Percentiles rank a stretch among this genome's conserved stretches.
These are phyloP conservation scores for Arthrobotrys sinensis DNA, from an alignment of 2,329 filamentous ascomycete genomes.

Conservation along the genomic window DNA sequence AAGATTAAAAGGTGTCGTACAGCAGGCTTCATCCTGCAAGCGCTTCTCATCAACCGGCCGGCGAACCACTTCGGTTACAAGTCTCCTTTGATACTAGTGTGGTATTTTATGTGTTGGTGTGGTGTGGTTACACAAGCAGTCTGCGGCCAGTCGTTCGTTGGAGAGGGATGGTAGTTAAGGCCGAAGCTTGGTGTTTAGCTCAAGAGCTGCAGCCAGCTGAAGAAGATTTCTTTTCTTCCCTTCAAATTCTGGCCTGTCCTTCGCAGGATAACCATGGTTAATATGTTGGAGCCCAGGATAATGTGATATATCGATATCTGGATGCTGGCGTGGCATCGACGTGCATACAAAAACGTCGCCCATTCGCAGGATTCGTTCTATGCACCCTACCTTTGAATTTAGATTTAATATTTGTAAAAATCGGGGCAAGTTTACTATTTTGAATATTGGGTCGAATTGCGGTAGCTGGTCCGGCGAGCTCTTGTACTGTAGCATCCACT, in stretches of 20 bases:
- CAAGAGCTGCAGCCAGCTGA: neutral
- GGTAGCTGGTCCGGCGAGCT: no score
- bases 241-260: no score
- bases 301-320: neutral
- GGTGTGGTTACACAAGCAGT: slow-evolving; percentile 40
- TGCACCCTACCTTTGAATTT: no score
- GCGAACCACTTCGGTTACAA: neutral
- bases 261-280: no score
- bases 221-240: no score
- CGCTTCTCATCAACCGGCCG: neutral
- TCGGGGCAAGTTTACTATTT: no score
- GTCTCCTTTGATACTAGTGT: slow-evolving; percentile 28
- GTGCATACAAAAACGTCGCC: no score
- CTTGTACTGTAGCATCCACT: no score
- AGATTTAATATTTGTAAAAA: no score
- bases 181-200: neutral
- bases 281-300: no score
- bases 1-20: slow-evolving; percentile 30
- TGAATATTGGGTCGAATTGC: no score
- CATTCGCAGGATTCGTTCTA: no score
- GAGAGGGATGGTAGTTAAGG: neutral
- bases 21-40: slow-evolving; percentile 17
- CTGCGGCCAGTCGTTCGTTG: neutral
- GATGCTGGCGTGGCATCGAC: neutral
- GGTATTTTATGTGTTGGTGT: slow-evolving; percentile 56